These are phyloP conservation scores for Podospora conica DNA, from an alignment of 495 filamentous ascomycete genomes.

Conservation along the genomic window DNA sequence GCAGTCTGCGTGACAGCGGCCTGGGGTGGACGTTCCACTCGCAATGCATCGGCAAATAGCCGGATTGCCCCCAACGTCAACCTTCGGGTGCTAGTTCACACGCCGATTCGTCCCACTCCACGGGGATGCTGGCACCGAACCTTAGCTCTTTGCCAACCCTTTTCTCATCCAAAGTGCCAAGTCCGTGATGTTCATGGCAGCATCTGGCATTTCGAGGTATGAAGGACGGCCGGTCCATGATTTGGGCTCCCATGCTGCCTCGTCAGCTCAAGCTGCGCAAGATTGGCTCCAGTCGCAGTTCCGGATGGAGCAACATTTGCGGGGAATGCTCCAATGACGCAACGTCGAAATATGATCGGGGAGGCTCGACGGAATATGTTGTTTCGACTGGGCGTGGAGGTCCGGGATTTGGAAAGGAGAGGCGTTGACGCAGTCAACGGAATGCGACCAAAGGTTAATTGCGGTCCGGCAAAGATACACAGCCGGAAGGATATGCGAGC, in stretches of 20 bases:
- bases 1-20: neutral
- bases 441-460: constrained; percentile 22
- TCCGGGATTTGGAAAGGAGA: neutral
- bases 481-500: constrained; percentile 19
- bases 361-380: neutral
- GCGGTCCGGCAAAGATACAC: constrained; percentile 23
- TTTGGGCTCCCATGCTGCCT: neutral
- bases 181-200: constrained; percentile 1
- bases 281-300: constrained; percentile 14
- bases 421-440: constrained; percentile 18
- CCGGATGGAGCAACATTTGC: constrained; percentile 7
- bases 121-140: neutral
- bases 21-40: constrained; percentile 13
- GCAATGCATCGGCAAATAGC: constrained; percentile 25
- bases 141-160: neutral
- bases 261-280: neutral
- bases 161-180: constrained; percentile 32
- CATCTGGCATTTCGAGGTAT: constrained; percentile 9
- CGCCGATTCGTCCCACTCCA: constrained; percentile 11
- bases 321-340: constrained; percentile 14
- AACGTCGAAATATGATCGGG: neutral
- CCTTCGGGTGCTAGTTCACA: neutral
- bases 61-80: constrained; percentile 28
- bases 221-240: neutral
- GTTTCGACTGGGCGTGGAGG: neutral